A percentile compares a stretch with the other conserved stretches of the same genome.
phyloP scores from a whole-genome alignment of 345 rosid species.

The Arabidopsis suecica region DNA sequence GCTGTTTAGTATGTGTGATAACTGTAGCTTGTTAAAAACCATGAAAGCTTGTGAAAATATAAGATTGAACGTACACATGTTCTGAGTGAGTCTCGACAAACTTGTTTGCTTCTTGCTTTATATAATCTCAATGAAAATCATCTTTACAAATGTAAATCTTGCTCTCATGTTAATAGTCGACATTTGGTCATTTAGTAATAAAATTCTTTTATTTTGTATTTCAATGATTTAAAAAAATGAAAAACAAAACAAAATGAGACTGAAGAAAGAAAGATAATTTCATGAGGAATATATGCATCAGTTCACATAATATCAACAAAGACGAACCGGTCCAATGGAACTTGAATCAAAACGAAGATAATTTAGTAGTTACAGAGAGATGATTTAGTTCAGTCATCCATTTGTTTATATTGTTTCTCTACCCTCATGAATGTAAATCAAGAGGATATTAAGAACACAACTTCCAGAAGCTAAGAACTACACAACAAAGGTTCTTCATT shows the following conservation, averaged over 20 bases:
- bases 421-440: conserved; percentile 16
- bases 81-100: background rate
- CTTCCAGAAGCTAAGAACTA: conserved; percentile 29
- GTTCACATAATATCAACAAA: conserved; percentile 14
- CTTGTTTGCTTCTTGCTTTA: conserved; percentile 12
- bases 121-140: background rate
- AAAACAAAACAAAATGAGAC: background rate
- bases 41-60: background rate
- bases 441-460: conserved; percentile 24
- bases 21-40: background rate
- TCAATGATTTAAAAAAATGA: background rate
- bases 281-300: conserved; percentile 49
- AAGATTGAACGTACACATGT: background rate
- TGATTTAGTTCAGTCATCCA: conserved; percentile 20
- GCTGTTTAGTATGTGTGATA: background rate
- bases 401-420: background rate
- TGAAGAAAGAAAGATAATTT: background rate
- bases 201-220: background rate
- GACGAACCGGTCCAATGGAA: background rate
- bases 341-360: conserved; percentile 17
- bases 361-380: conserved; percentile 29
- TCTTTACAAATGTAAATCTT: conserved; percentile 2
- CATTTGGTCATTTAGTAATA: background rate
- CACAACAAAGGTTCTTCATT: conserved; percentile 27
- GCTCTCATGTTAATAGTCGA: background rate